A percentile compares a stretch with the other conserved stretches of the same genome.
phyloP scores from a whole-genome alignment of 2,329 filamentous ascomycete species.

The Ampelomyces quisqualis region DNA sequence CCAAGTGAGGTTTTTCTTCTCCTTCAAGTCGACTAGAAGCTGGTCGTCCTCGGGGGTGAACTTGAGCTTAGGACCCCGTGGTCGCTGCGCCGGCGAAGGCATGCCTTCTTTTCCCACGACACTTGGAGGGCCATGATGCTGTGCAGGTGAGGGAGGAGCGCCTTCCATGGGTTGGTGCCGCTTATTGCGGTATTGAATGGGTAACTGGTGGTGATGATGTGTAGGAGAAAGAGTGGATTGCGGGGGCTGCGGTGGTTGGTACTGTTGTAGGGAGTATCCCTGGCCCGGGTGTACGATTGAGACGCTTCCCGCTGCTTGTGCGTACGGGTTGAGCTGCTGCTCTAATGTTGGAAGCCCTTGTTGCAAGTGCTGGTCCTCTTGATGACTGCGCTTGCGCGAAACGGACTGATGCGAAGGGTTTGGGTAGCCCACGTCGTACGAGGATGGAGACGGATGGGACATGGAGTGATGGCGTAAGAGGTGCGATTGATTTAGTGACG shows the following conservation, averaged over 20 bases:
- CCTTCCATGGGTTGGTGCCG: slow-evolving; percentile 58
- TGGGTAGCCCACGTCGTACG: slow-evolving; percentile 42
- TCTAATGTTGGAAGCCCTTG: slow-evolving; percentile 44
- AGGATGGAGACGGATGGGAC: slow-evolving; percentile 40
- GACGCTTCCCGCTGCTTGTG: slow-evolving; percentile 41
- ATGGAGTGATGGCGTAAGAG: slow-evolving; percentile 40
- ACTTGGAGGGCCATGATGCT: slow-evolving; percentile 67
- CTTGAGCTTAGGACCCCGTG: slow-evolving; percentile 85
- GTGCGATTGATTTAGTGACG: slow-evolving; percentile 39
- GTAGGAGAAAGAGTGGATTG: slow-evolving; percentile 31
- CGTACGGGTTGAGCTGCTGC: slow-evolving; percentile 42
- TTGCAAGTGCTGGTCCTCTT: slow-evolving; percentile 45
- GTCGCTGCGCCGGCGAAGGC: slow-evolving; percentile 77
- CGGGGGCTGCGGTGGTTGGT: slow-evolving; percentile 29
- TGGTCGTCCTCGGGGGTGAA: slow-evolving; percentile 92
- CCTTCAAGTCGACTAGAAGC: slow-evolving; percentile 83
- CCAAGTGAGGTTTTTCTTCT: slow-evolving; percentile 93
- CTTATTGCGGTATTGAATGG: slow-evolving; percentile 67
- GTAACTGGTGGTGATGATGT: slow-evolving; percentile 83
- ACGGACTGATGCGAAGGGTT: slow-evolving; percentile 30
- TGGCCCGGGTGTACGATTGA: slow-evolving; percentile 45
- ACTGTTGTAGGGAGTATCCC: slow-evolving; percentile 41
- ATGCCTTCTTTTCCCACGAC: slow-evolving; percentile 85
- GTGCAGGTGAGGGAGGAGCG: slow-evolving; percentile 38
- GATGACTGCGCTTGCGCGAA: slow-evolving; percentile 48